Evolutionary conservation across 2,329 filamentous ascomycete species (phyloP).

Genomic region (Clonostachys rhizophaga): DNA sequence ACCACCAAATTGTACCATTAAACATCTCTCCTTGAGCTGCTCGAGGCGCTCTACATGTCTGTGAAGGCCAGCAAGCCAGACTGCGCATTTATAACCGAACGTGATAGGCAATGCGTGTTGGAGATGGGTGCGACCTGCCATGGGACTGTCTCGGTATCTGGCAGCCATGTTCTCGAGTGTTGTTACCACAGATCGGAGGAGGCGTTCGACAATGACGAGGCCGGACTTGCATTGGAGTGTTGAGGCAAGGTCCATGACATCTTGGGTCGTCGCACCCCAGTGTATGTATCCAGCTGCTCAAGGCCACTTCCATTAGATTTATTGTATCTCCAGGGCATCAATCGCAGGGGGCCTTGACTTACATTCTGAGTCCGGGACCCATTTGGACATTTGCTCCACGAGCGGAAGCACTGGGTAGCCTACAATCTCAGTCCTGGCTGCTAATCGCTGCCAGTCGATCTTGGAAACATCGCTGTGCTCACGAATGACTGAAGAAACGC

Average conservation of each 20-base stretch:
- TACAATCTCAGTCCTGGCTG: slow-evolving; percentile 47
- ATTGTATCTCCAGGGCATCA: too few species aligned
- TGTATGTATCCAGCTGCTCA: slow-evolving; percentile 36
- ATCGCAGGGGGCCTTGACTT: too few species aligned
- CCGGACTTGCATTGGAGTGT: slow-evolving; percentile 48
- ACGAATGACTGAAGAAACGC: slow-evolving; percentile 24
- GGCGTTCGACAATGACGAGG: slow-evolving; percentile 37
- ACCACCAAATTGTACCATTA: slow-evolving; percentile 52
- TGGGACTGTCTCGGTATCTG: slow-evolving; percentile 45
- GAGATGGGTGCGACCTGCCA: slow-evolving; percentile 53
- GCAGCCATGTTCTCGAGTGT: slow-evolving; percentile 33
- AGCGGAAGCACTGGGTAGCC: slow-evolving; percentile 49
- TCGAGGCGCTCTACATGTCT: slow-evolving; percentile 41
- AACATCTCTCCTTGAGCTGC: slow-evolving; percentile 35
- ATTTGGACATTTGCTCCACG: slow-evolving; percentile 28
- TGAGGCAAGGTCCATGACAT: slow-evolving; percentile 52
- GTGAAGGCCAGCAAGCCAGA: slow-evolving; percentile 44
- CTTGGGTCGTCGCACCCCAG: slow-evolving; percentile 55
- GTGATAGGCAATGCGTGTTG: slow-evolving; percentile 53
- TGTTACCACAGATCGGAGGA: slow-evolving; percentile 33
- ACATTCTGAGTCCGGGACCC: too few species aligned
- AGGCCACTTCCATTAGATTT: neutral
- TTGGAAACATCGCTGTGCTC: slow-evolving; percentile 15
- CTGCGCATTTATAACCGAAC: slow-evolving; percentile 53
- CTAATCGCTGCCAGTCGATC: slow-evolving; percentile 19